Percentiles rank a stretch among this genome's conserved stretches.
phyloP scores from a whole-genome alignment of 2,329 filamentous ascomycete species.

The Colletotrichum brevisporum region DNA sequence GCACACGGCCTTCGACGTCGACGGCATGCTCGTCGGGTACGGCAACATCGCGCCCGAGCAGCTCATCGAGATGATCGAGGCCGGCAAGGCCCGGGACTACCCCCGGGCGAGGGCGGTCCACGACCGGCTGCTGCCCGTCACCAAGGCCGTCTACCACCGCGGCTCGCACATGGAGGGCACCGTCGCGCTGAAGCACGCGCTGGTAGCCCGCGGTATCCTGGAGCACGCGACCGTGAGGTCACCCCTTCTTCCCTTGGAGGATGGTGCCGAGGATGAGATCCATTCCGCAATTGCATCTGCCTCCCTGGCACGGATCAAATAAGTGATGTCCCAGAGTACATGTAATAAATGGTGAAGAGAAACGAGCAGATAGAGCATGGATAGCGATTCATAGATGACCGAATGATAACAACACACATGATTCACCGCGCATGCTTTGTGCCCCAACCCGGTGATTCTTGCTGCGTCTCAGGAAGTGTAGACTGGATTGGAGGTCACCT shows the following conservation, averaged over 20 bases:
- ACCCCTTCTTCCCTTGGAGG: slow-evolving; percentile 58
- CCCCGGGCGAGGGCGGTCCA: slow-evolving; percentile 62
- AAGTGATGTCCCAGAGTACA: neutral
- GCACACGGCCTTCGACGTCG: slow-evolving; percentile 66
- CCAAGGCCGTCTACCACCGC: slow-evolving; percentile 67
- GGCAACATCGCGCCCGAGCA: slow-evolving; percentile 66
- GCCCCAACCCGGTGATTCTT: too few species aligned
- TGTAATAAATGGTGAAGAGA: neutral
- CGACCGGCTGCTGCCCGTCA: slow-evolving; percentile 64
- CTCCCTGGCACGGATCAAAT: slow-evolving; percentile 39
- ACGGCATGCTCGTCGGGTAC: slow-evolving; percentile 68
- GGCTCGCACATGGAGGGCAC: slow-evolving; percentile 70
- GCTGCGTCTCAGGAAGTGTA: too few species aligned
- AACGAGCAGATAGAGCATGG: neutral
- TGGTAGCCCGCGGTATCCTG: slow-evolving; percentile 65
- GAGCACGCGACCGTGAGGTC: slow-evolving; percentile 65
- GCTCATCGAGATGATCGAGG: slow-evolving; percentile 64
- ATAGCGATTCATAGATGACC: neutral
- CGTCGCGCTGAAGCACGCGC: slow-evolving; percentile 65
- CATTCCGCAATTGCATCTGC: slow-evolving; percentile 54
- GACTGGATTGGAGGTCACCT: too few species aligned
- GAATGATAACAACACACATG: too few species aligned
- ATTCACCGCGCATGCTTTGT: too few species aligned
- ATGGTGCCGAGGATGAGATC: slow-evolving; percentile 60
- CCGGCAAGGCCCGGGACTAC: slow-evolving; percentile 65